A percentile compares a stretch with the other conserved stretches of the same genome.
These are phyloP conservation scores for Halenospora varia DNA, from an alignment of 495 filamentous ascomycete genomes.

Conservation along the genomic window DNA sequence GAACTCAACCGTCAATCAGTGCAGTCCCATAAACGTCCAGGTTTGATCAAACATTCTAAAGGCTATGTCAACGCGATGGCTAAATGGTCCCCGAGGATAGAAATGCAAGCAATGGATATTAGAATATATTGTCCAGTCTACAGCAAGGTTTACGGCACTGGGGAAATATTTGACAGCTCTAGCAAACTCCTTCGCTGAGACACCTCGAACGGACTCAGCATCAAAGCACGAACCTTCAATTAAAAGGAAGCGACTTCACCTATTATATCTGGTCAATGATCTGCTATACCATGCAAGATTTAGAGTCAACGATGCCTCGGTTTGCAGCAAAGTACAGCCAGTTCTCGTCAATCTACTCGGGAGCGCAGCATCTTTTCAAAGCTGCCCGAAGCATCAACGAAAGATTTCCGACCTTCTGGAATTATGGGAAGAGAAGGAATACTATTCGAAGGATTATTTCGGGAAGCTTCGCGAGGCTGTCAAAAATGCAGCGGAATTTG, in stretches of 20 bases:
- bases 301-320: constrained; percentile 48
- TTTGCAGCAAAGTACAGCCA: constrained; percentile 58
- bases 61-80: constrained; percentile 46
- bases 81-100: constrained; percentile 56
- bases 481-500: constrained; percentile 36
- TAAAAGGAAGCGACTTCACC: constrained; percentile 67
- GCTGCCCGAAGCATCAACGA: constrained; percentile 59
- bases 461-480: constrained; percentile 56
- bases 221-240: constrained; percentile 44
- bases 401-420: constrained; percentile 63
- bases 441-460: constrained; percentile 58
- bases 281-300: constrained; percentile 73
- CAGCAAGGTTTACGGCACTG: constrained; percentile 59
- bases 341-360: constrained; percentile 58
- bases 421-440: constrained; percentile 68
- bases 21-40: constrained; percentile 86
- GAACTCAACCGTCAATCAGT: constrained; percentile 63
- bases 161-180: constrained; percentile 75
- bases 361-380: constrained; percentile 56
- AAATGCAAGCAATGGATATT: constrained; percentile 86
- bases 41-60: constrained; percentile 71
- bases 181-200: constrained; percentile 50
- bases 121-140: constrained; percentile 63
- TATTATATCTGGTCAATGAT: constrained; percentile 83
- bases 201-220: constrained; percentile 9